Percentiles rank a stretch among this genome's conserved stretches.
Evolutionary conservation across 805 yeast species (phyloP).

Genomic region (Yamadazyma endophytica): DNA sequence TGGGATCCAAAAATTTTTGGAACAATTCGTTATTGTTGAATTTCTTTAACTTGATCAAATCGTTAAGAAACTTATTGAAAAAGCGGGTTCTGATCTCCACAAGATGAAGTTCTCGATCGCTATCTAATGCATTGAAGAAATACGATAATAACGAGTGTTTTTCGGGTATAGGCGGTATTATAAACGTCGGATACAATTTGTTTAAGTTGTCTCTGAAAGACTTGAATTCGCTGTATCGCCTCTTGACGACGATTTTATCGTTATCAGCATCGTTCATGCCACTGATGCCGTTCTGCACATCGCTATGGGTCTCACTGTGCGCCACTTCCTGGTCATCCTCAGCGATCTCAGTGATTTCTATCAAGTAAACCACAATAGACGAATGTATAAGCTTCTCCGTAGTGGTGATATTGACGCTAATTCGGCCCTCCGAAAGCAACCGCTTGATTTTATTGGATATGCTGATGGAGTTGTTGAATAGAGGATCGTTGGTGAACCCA

Average conservation of each 20-base stretch:
- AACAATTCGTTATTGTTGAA: slow-evolving; percentile 35
- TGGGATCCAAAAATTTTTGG: slow-evolving; percentile 48
- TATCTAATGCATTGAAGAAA: slow-evolving; percentile 36
- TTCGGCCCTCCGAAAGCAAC: slow-evolving; percentile 14
- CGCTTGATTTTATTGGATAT: slow-evolving; percentile 27
- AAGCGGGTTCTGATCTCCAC: slow-evolving; percentile 48
- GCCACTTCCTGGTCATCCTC: slow-evolving; percentile 4
- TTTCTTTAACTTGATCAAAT: slow-evolving; percentile 23
- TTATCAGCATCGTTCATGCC: slow-evolving; percentile 4
- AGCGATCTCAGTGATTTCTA: slow-evolving; percentile 19
- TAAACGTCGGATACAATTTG: slow-evolving; percentile 35
- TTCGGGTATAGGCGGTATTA: slow-evolving; percentile 44
- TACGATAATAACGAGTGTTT: slow-evolving; percentile 45
- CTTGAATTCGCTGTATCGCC: slow-evolving; percentile 42
- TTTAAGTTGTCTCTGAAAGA: slow-evolving; percentile 35
- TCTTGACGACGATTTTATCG: slow-evolving; percentile 27
- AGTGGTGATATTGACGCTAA: slow-evolving; percentile 26
- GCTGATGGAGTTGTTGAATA: slow-evolving; percentile 26
- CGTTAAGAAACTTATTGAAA: slow-evolving; percentile 40
- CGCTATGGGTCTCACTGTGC: not conserved
- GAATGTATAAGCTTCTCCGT: slow-evolving; percentile 34
- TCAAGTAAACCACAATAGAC: slow-evolving; percentile 34
- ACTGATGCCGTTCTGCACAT: too few relatives aligned
- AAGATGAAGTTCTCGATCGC: slow-evolving; percentile 28
- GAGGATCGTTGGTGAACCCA: slow-evolving; percentile 12